These are phyloP conservation scores for Torulaspora microellipsoides DNA, from an alignment of 805 yeast species.

Conservation along the genomic window DNA sequence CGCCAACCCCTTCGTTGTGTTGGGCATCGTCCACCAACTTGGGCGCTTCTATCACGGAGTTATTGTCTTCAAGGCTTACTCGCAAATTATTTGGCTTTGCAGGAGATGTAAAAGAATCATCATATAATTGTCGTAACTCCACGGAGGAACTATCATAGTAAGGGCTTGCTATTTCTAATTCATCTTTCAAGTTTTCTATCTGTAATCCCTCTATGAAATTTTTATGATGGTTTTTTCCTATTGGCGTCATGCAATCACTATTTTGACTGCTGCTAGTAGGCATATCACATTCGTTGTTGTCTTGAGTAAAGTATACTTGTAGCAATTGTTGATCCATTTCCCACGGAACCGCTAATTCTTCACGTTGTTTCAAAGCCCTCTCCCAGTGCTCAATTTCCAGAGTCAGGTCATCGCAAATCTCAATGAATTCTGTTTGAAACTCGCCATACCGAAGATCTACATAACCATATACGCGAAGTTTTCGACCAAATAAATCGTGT, in stretches of 20 bases:
- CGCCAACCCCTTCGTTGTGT: background rate
- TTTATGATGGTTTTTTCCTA: background rate
- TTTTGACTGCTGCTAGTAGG: background rate
- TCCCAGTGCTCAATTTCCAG: slow-evolving; percentile 39
- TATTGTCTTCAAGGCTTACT: background rate
- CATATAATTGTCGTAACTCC: background rate
- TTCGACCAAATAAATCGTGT: slow-evolving; percentile 22
- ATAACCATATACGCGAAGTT: slow-evolving; percentile 31
- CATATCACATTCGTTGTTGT: background rate
- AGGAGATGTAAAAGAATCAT: background rate
- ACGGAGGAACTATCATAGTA: slow-evolving; percentile 3
- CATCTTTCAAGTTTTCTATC: slow-evolving; percentile 14
- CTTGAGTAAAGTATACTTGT: background rate
- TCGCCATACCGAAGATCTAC: slow-evolving; percentile 26
- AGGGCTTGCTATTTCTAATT: slow-evolving; percentile 21
- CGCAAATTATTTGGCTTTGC: background rate
- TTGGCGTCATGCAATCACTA: background rate
- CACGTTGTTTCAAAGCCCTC: slow-evolving; percentile 23
- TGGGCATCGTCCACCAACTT: background rate
- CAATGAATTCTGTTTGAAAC: slow-evolving; percentile 30
- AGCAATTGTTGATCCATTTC: slow-evolving; percentile 8
- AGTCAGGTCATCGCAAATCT: slow-evolving; percentile 21
- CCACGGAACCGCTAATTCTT: slow-evolving; percentile 36
- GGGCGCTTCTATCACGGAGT: background rate
- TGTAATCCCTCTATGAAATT: slow-evolving; percentile 21